Conservation (phyloP, 257 asterid species). For the Gentiana dahurica region DNA sequence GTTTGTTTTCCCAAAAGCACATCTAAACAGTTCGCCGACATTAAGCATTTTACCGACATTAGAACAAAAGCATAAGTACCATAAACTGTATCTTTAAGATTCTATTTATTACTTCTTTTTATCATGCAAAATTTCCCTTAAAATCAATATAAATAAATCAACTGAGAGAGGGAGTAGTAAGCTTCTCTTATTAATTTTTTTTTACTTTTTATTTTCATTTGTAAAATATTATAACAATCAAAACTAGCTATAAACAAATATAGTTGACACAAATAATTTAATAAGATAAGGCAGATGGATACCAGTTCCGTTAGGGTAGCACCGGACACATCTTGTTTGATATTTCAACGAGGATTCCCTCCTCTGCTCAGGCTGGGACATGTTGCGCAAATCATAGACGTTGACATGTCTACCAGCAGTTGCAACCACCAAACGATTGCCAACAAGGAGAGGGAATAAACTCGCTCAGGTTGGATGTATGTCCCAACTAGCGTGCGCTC, state of each 20-base stretch:
- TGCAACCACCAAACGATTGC: conserved; percentile 83
- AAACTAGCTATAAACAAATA: background rate
- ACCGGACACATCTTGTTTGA: conserved; percentile 86
- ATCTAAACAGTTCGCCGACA: too few relatives aligned
- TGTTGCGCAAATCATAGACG: conserved; percentile 81
- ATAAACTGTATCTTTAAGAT: too few relatives aligned
- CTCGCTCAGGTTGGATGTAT: conserved; percentile 92
- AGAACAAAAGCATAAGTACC: too few relatives aligned
- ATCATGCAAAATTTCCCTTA: too few relatives aligned
- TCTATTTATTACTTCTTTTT: too few relatives aligned
- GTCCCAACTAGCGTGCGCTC: conserved; percentile 81
- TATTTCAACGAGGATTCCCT: conserved; percentile 94
- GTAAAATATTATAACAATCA: too few relatives aligned
- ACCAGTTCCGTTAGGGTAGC: conserved; percentile 98
- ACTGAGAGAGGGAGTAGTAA: too few relatives aligned
- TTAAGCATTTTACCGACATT: too few relatives aligned
- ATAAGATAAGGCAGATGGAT: conserved; percentile 8
- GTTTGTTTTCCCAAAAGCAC: too few relatives aligned
- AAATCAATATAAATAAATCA: too few relatives aligned
- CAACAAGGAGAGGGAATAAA: conserved; percentile 86
- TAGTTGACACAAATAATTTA: background rate
- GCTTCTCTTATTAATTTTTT: too few relatives aligned
- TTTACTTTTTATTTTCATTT: too few relatives aligned
- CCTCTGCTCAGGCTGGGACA: conserved; percentile 91
- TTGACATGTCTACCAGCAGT: conserved; percentile 98